Conservation (phyloP, 179 eudicot species). For the Heliamphora ciliata region DNA sequence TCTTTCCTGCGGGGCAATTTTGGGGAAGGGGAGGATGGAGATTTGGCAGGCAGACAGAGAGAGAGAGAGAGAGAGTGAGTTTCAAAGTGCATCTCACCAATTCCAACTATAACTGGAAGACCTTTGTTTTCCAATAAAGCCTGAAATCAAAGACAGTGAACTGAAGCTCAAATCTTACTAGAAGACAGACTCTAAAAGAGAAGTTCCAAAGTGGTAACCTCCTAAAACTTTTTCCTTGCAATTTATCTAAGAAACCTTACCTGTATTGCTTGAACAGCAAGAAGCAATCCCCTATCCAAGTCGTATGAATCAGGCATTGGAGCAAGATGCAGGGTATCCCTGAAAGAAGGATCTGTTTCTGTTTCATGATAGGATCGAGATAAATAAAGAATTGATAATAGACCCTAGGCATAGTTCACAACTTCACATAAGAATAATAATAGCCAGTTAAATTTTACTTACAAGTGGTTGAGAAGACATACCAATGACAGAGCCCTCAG, state of each 20-base stretch:
- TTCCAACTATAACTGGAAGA: constrained; percentile 88
- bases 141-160: constrained; percentile 36
- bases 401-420: constrained; percentile 10
- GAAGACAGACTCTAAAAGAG: constrained; percentile 2
- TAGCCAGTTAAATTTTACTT: not conserved
- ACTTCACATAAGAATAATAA: not conserved
- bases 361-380: constrained; percentile 66
- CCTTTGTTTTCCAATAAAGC: constrained; percentile 92
- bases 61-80: constrained; percentile 9
- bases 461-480: constrained; percentile 18
- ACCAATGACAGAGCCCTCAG: constrained; percentile 54
- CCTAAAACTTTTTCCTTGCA: not conserved
- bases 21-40: not conserved
- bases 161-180: constrained; percentile 7
- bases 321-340: constrained; percentile 85
- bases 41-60: not conserved
- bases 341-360: constrained; percentile 84
- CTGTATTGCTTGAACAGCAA: constrained; percentile 98
- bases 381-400: constrained; percentile 18
- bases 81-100: constrained; percentile 44
- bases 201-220: not conserved
- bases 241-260: constrained; percentile 26
- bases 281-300: constrained; percentile 94
- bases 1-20: not conserved
- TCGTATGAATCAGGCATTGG: constrained; percentile 99